Percentiles rank a stretch among this genome's conserved stretches.
These are phyloP conservation scores for Knufia fluminis DNA, from an alignment of 2,329 filamentous ascomycete species.

Conservation along the genomic window DNA sequence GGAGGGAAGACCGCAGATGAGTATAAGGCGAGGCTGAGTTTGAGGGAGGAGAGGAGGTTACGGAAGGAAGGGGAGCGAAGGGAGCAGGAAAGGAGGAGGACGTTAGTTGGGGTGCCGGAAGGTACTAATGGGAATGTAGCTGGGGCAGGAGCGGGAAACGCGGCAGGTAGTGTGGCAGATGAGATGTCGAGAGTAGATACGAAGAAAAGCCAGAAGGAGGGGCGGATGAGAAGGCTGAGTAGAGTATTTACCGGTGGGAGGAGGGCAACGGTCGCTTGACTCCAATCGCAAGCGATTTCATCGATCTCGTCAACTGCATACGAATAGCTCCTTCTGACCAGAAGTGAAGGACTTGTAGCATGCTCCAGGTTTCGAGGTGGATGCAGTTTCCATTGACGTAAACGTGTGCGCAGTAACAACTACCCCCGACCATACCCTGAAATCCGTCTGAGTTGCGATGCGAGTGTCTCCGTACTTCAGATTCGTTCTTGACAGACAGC, in stretches of 20 bases:
- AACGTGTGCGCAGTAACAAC: too few species aligned
- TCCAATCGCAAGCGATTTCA: background rate
- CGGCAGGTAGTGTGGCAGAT: background rate
- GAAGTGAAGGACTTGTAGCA: too few species aligned
- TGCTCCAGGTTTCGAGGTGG: too few species aligned
- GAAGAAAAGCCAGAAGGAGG: constrained; percentile 8
- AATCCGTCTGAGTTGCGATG: too few species aligned
- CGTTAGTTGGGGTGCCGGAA: constrained; percentile 2
- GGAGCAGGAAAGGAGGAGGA: background rate
- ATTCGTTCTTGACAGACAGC: too few species aligned
- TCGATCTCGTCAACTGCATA: too few species aligned
- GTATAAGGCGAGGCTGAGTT: background rate
- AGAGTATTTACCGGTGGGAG: background rate
- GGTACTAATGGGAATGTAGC: background rate
- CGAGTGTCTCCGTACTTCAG: too few species aligned
- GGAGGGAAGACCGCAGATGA: constrained; percentile 30
- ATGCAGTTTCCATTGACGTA: too few species aligned
- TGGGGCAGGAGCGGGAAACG: background rate
- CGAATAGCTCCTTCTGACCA: too few species aligned
- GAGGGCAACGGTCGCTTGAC: background rate
- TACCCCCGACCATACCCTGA: too few species aligned
- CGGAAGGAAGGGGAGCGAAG: constrained; percentile 5
- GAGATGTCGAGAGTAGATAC: constrained; percentile 1
- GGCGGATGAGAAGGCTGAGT: constrained; percentile 6
- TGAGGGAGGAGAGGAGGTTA: constrained; percentile 3